Evolutionary conservation across 345 rosid genomes (phyloP).

Genomic region (Salix koriyanagi): DNA sequence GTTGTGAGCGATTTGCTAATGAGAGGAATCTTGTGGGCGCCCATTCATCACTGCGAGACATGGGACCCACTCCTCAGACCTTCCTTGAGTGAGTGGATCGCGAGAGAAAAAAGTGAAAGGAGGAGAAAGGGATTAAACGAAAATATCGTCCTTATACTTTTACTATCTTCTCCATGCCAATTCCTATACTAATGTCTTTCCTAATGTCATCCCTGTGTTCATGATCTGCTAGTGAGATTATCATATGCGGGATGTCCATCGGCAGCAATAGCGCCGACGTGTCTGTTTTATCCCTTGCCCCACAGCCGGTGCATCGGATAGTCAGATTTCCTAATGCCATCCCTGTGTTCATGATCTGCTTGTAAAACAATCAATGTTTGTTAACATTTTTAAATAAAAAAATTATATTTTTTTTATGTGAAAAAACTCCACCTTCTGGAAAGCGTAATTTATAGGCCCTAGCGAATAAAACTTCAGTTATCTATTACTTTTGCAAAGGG

Average conservation of each 20-base stretch:
- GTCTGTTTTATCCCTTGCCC: no score
- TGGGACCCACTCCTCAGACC: neutral
- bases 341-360: no score
- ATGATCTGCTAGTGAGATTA: no score
- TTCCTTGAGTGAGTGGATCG: neutral
- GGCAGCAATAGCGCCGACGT: no score
- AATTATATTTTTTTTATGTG: no score
- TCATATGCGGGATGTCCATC: no score
- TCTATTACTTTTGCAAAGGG: accelerated
- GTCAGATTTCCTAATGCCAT: no score
- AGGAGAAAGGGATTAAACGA: neutral
- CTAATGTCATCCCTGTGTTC: neutral
- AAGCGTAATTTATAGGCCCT: accelerated
- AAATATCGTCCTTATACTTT: neutral
- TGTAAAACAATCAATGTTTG: no score
- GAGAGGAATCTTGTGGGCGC: neutral
- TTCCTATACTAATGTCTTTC: neutral
- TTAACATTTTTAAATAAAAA: no score
- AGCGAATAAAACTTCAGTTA: no score
- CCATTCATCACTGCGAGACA: neutral
- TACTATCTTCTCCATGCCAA: neutral
- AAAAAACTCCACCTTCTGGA: no score
- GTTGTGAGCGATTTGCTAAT: neutral
- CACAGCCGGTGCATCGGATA: no score
- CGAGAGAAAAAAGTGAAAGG: neutral